A percentile compares a stretch with the other conserved stretches of the same genome.
These are phyloP conservation scores for Xerocomus brunneocitrinus DNA, from an alignment of 768 basidiomycete genomes.

Conservation along the genomic window DNA sequence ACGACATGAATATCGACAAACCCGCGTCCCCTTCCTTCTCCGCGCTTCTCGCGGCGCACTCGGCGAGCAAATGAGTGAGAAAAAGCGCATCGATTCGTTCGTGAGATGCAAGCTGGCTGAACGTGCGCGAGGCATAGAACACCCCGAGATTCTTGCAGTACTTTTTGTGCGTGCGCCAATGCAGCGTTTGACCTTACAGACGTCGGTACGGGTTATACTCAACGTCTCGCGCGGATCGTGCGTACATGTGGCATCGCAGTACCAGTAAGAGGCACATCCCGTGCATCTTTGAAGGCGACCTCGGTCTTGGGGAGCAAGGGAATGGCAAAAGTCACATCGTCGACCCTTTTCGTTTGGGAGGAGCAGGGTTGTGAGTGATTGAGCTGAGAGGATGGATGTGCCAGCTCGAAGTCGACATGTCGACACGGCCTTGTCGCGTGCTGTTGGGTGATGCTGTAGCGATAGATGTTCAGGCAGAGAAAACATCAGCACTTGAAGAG, in stretches of 20 bases:
- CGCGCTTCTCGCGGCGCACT: conserved; percentile 17
- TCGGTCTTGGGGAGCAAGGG: conserved; percentile 23
- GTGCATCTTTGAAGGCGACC: conserved; percentile 51
- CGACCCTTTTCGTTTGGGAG: conserved; percentile 54
- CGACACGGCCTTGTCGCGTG: conserved; percentile 51
- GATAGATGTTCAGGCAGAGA: conserved; percentile 13
- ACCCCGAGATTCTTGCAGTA: conserved; percentile 58
- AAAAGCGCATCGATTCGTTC: conserved; percentile 60
- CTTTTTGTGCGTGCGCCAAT: conserved; percentile 65
- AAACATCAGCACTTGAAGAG: conserved; percentile 2
- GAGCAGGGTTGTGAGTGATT: conserved; percentile 45
- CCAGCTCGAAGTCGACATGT: conserved; percentile 39
- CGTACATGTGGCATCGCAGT: conserved; percentile 65
- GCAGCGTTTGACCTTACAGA: conserved; percentile 55
- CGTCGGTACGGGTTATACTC: conserved; percentile 2
- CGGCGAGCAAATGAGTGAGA: conserved; percentile 58
- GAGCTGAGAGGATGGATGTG: conserved; percentile 42
- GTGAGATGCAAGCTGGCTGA: conserved; percentile 46
- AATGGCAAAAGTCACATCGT: conserved; percentile 66
- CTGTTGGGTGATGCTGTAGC: conserved; percentile 42
- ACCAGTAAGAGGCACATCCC: conserved; percentile 69
- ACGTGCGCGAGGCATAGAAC: conserved; percentile 44
- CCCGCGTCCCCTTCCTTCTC: conserved; percentile 20
- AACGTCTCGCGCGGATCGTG: conserved; percentile 7
- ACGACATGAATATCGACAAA: conserved; percentile 37